These are phyloP conservation scores for Corynespora cassiicola DNA, from an alignment of 2,329 filamentous ascomycete genomes.

Conservation along the genomic window DNA sequence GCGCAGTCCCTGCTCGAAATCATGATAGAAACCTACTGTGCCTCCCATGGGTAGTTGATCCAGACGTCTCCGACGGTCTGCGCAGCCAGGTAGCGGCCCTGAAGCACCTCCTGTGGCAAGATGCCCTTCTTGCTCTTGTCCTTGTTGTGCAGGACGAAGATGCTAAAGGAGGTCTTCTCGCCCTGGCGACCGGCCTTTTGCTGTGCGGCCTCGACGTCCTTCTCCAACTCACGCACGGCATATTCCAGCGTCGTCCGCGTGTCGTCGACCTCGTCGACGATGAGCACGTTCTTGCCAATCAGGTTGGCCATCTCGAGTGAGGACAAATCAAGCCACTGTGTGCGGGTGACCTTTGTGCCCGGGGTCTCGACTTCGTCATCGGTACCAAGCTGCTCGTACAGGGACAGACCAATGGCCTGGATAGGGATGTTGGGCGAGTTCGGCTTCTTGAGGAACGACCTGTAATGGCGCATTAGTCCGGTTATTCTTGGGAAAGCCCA, in stretches of 20 bases:
- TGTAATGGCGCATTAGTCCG: too few relatives aligned
- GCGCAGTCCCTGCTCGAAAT: slow-evolving; percentile 16
- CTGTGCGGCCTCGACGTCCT: slow-evolving; percentile 86
- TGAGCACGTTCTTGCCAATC: slow-evolving; percentile 88
- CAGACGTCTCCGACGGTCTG: slow-evolving; percentile 91
- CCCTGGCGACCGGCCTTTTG: slow-evolving; percentile 71
- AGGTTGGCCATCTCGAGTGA: slow-evolving; percentile 87
- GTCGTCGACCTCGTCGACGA: slow-evolving; percentile 95
- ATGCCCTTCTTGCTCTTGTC: slow-evolving; percentile 93
- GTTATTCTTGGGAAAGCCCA: not conserved
- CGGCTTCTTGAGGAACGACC: slow-evolving; percentile 90
- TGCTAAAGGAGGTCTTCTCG: slow-evolving; percentile 84
- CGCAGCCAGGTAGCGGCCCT: slow-evolving; percentile 81
- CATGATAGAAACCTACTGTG: slow-evolving; percentile 60
- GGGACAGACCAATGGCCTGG: slow-evolving; percentile 96
- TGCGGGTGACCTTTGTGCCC: slow-evolving; percentile 94
- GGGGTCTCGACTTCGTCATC: slow-evolving; percentile 72
- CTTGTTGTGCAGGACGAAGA: slow-evolving; percentile 99
- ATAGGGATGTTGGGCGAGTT: slow-evolving; percentile 95
- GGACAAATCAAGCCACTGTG: slow-evolving; percentile 95
- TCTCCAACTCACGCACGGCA: slow-evolving; percentile 88
- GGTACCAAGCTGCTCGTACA: slow-evolving; percentile 85
- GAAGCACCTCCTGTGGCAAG: slow-evolving; percentile 79
- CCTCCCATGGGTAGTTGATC: slow-evolving; percentile 99
- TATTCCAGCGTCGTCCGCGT: slow-evolving; percentile 94